Conservation (phyloP, 495 filamentous ascomycete genomes). For the Xylaria sp. region DNA sequence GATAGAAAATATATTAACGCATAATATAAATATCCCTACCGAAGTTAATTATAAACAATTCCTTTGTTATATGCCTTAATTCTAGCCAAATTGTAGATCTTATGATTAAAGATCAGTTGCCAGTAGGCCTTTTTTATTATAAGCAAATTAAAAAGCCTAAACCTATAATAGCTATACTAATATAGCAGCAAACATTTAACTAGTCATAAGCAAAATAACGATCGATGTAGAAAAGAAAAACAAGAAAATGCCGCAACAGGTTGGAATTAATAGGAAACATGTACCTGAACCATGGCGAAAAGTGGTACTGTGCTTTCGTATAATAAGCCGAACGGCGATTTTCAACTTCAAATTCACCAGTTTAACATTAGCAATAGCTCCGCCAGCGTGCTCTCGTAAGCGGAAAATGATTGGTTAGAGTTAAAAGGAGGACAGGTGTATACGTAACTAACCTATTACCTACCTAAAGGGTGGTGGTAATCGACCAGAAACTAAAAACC, state of each 20-base stretch:
- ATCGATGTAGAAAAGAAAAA: constrained; percentile 6
- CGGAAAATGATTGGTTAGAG: background rate
- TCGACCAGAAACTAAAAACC: no score
- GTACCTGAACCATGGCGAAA: background rate
- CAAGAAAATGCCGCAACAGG: background rate
- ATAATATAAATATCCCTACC: background rate
- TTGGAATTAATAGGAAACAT: background rate
- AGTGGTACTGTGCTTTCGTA: background rate
- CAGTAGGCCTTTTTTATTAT: constrained; percentile 2
- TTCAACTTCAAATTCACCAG: background rate
- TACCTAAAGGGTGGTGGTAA: no score
- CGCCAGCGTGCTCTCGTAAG: background rate
- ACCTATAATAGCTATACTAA: background rate
- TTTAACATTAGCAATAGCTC: background rate
- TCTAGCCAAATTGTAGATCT: background rate
- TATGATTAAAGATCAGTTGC: background rate
- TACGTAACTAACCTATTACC: no score
- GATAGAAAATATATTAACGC: background rate
- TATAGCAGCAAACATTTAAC: background rate
- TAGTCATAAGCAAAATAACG: background rate
- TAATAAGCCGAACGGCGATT: background rate
- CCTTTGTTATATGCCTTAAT: background rate
- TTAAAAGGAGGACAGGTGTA: no score
- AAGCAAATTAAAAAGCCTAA: background rate
- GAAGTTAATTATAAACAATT: background rate